These are phyloP conservation scores for Fusarium beomiforme DNA, from an alignment of 2,329 filamentous ascomycete genomes.

Conservation along the genomic window DNA sequence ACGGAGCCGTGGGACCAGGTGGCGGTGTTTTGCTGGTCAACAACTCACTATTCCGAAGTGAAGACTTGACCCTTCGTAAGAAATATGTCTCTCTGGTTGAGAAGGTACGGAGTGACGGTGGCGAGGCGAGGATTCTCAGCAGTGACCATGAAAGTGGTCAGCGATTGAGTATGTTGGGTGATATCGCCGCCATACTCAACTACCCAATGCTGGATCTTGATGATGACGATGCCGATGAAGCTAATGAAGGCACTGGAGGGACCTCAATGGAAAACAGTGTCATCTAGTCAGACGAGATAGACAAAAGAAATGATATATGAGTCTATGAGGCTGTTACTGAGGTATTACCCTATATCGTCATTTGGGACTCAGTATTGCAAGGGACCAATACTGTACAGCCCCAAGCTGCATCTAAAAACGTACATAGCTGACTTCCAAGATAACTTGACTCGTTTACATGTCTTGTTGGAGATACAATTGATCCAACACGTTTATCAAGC, in stretches of 20 bases:
- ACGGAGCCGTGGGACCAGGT: slow-evolving; percentile 82
- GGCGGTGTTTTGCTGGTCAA: slow-evolving; percentile 88
- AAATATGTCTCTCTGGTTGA: slow-evolving; percentile 89
- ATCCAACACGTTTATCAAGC: no score
- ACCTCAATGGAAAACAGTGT: slow-evolving; percentile 43
- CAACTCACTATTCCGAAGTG: slow-evolving; percentile 85
- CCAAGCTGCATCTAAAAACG: neutral
- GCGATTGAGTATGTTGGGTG: slow-evolving; percentile 82
- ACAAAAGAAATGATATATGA: slow-evolving; percentile 20
- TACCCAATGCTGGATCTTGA: slow-evolving; percentile 88
- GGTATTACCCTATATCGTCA: slow-evolving; percentile 1
- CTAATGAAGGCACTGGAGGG: slow-evolving; percentile 44
- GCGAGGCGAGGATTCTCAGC: slow-evolving; percentile 88
- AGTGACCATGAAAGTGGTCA: slow-evolving; percentile 94
- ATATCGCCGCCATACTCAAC: slow-evolving; percentile 89
- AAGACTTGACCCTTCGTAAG: slow-evolving; percentile 79
- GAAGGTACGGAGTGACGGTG: slow-evolving; percentile 85
- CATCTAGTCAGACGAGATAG: slow-evolving; percentile 38
- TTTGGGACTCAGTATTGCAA: neutral
- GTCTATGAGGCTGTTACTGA: neutral
- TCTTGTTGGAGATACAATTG: neutral
- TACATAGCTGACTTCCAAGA: no score
- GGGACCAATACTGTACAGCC: no score
- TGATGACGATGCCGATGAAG: slow-evolving; percentile 66
- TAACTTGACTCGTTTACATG: neutral